phyloP scores from a whole-genome alignment of 2,329 filamentous ascomycete species.

The Diaporthe vexans region DNA sequence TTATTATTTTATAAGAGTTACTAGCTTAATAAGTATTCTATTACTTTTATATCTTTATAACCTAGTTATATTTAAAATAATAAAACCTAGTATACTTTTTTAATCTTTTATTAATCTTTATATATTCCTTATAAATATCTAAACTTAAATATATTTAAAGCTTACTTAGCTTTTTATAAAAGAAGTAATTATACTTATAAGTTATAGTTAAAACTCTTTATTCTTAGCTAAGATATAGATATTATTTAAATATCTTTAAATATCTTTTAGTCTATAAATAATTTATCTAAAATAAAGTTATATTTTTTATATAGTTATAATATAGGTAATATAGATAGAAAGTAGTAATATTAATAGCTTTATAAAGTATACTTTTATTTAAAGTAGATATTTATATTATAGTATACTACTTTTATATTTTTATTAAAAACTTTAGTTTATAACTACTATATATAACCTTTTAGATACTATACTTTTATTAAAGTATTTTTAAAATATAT shows the following conservation, averaged over 20 bases:
- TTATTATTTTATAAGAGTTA: no score
- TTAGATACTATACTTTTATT: no score
- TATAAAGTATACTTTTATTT: background rate
- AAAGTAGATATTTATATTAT: no score
- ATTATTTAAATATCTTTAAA: background rate
- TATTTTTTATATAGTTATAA: background rate
- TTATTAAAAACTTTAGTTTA: no score
- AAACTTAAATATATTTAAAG: background rate
- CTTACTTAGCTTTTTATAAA: background rate
- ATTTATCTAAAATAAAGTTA: background rate
- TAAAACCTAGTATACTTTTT: background rate
- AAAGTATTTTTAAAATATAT: no score
- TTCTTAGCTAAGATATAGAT: background rate
- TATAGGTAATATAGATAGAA: background rate
- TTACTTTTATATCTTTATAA: no score
- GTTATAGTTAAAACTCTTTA: background rate
- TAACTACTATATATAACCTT: no score
- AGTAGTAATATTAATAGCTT: background rate
- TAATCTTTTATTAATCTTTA: background rate
- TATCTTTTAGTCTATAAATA: accelerated
- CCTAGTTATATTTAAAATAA: background rate
- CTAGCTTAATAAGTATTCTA: no score
- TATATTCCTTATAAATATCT: background rate
- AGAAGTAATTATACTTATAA: background rate
- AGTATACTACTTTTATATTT: no score